Percentiles rank a stretch among this genome's conserved stretches.
These are phyloP conservation scores for Colletotrichum sojae DNA, from an alignment of 2,329 filamentous ascomycete genomes.

Conservation along the genomic window DNA sequence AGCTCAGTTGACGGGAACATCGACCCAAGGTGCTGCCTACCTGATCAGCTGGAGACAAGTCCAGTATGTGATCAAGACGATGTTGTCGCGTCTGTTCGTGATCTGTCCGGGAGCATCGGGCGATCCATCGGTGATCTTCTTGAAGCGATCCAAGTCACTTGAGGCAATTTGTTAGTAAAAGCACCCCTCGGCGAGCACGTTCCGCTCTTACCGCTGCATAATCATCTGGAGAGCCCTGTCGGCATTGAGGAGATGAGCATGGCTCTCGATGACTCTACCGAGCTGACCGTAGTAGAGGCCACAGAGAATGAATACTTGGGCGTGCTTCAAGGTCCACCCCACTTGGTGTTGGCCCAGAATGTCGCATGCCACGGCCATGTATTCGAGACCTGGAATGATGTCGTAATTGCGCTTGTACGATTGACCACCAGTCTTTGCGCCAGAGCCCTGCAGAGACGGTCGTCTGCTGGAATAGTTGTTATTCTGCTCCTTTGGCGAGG, in stretches of 20 bases:
- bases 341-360: constrained; percentile 88
- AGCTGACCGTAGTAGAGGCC: constrained; percentile 92
- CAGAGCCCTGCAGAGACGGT: constrained; percentile 64
- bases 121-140: constrained; percentile 48
- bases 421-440: constrained; percentile 24
- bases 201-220: constrained; percentile 76
- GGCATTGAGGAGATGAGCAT: constrained; percentile 71
- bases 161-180: constrained; percentile 9
- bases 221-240: constrained; percentile 77
- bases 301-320: constrained; percentile 87
- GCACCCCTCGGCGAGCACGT: too few relatives aligned
- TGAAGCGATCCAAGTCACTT: constrained; percentile 67
- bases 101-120: constrained; percentile 53
- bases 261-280: constrained; percentile 89
- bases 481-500: constrained; percentile 68
- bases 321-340: constrained; percentile 84
- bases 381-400: constrained; percentile 88
- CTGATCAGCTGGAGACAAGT: constrained; percentile 94
- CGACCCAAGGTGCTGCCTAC: constrained; percentile 57
- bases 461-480: constrained; percentile 60
- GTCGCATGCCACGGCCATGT: constrained; percentile 88
- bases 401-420: constrained; percentile 77
- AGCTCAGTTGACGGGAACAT: constrained; percentile 17
- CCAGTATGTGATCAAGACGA: constrained; percentile 87
- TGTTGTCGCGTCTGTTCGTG: constrained; percentile 69